Conservation (phyloP, 371 early-diverging fungal genomes). For the Synchytrium microbalum region DNA sequence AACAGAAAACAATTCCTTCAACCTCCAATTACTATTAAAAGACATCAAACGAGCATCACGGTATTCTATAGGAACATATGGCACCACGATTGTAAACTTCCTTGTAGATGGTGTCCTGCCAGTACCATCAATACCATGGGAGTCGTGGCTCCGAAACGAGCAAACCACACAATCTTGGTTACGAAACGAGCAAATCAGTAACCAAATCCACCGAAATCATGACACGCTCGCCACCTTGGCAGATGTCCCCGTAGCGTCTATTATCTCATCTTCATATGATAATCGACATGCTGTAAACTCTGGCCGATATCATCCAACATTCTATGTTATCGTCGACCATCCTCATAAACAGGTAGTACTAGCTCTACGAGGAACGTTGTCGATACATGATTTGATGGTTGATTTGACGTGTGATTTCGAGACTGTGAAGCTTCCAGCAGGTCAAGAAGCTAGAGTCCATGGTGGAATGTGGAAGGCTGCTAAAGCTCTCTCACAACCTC, state of each 20-base stretch:
- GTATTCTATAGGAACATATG: background rate
- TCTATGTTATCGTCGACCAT: slow-evolving; percentile 33
- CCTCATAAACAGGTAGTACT: slow-evolving; percentile 51
- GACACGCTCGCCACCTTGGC: background rate
- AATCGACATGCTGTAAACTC: slow-evolving; percentile 1
- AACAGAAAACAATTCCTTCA: background rate
- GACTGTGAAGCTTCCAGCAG: slow-evolving; percentile 4
- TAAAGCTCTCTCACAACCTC: slow-evolving; percentile 8
- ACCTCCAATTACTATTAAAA: background rate
- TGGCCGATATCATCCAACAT: slow-evolving; percentile 27
- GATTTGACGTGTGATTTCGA: slow-evolving; percentile 78
- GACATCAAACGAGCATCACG: background rate
- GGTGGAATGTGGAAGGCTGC: slow-evolving; percentile 32
- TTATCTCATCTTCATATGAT: slow-evolving; percentile 6
- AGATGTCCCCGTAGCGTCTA: slow-evolving; percentile 4
- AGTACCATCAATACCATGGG: slow-evolving; percentile 4
- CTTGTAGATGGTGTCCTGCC: background rate
- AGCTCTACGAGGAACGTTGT: slow-evolving; percentile 78
- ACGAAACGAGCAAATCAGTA: background rate
- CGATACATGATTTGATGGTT: slow-evolving; percentile 62
- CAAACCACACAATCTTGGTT: background rate
- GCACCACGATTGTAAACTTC: background rate
- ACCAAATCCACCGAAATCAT: slow-evolving; percentile 8
- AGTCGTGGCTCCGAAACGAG: background rate
- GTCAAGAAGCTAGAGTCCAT: slow-evolving; percentile 21